Evolutionary conservation across 345 rosid species (phyloP).

Genomic region (Trapa incisa): DNA sequence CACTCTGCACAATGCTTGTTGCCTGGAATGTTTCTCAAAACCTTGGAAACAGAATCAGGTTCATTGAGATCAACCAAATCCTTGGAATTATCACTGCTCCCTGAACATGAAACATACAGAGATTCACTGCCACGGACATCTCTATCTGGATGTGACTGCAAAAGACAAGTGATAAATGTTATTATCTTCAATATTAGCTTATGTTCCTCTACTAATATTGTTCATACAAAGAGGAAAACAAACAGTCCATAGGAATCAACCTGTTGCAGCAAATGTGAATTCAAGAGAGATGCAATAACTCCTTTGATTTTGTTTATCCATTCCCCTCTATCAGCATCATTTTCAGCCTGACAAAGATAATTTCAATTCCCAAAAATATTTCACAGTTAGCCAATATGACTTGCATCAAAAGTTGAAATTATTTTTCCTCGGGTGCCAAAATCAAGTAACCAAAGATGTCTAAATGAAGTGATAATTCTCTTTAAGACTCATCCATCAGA

Average conservation of each 20-base stretch:
- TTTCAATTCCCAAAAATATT: background rate
- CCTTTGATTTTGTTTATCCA: slow-evolving; percentile 72
- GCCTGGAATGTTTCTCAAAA: slow-evolving; percentile 63
- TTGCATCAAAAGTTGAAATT: background rate
- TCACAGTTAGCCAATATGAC: background rate
- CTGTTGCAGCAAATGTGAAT: slow-evolving; percentile 57
- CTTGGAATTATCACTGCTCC: slow-evolving; percentile 12
- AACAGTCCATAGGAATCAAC: slow-evolving; percentile 21
- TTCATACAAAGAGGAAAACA: background rate
- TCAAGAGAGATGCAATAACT: slow-evolving; percentile 60
- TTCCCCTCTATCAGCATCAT: slow-evolving; percentile 69
- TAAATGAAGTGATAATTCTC: no score
- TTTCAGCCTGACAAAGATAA: slow-evolving; percentile 54
- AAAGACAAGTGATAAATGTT: slow-evolving; percentile 6
- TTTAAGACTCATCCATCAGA: no score
- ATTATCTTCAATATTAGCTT: slow-evolving; percentile 9
- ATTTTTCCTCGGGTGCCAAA: background rate
- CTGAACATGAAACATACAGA: slow-evolving; percentile 19
- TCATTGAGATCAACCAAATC: slow-evolving; percentile 17
- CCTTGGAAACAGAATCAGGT: slow-evolving; percentile 29
- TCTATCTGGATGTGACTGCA: slow-evolving; percentile 31
- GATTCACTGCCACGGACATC: slow-evolving; percentile 17
- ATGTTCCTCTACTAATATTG: background rate
- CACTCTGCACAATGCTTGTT: slow-evolving; percentile 79
- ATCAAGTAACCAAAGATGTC: background rate